phyloP scores from a whole-genome alignment of 179 eudicot genomes.

The Vitellaria paradoxa region DNA sequence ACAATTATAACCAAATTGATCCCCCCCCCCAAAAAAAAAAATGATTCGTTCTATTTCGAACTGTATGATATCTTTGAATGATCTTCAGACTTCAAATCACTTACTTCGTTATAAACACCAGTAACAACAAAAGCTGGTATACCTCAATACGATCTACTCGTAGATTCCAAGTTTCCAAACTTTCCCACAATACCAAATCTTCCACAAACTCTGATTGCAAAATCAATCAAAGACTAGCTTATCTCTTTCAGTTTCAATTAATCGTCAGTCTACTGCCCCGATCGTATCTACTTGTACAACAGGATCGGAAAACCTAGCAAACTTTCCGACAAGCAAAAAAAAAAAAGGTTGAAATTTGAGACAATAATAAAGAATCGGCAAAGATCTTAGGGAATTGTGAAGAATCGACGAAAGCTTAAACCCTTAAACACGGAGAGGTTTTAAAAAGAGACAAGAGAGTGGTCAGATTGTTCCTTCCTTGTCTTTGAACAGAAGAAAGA shows the following conservation, averaged over 20 bases:
- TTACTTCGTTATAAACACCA: neutral
- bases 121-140: neutral
- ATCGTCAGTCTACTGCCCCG: neutral
- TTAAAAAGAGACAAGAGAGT: neutral
- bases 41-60: neutral
- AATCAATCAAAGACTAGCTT: neutral
- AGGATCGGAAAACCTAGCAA: neutral
- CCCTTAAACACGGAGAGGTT: conserved; percentile 9
- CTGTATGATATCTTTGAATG: neutral
- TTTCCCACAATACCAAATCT: neutral
- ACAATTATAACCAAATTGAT: neutral
- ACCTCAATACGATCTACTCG: neutral
- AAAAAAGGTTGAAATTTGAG: neutral
- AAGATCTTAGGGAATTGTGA: neutral
- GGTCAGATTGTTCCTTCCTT: neutral
- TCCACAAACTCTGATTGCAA: neutral
- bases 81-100: conserved; percentile 3
- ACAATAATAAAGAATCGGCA: neutral
- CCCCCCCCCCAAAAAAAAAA: neutral
- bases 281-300: conserved; percentile 6
- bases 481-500: no score
- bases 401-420: neutral
- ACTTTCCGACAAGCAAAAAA: neutral
- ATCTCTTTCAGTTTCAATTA: neutral
- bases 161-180: neutral